phyloP scores from a whole-genome alignment of 768 basidiomycete genomes.

The Roridomyces roridus region DNA sequence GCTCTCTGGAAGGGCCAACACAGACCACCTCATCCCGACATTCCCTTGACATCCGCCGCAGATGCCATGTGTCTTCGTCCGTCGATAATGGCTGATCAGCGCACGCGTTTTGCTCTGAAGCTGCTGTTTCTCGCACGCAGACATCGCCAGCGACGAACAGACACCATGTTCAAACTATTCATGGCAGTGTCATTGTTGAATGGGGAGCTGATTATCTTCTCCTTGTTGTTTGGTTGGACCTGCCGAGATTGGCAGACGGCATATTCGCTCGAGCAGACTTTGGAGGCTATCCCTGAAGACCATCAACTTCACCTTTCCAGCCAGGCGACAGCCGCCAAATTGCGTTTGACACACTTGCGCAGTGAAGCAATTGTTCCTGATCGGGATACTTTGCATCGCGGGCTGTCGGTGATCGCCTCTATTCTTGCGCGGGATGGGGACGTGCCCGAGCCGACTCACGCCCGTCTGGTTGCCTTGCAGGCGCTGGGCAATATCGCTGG shows the following conservation, averaged over 20 bases:
- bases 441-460: slow-evolving; percentile 23
- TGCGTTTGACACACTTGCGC: slow-evolving; percentile 21
- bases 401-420: slow-evolving; percentile 41
- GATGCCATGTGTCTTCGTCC: slow-evolving; percentile 37
- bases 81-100: slow-evolving; percentile 42
- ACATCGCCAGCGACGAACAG: slow-evolving; percentile 59
- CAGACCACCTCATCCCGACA: slow-evolving; percentile 18
- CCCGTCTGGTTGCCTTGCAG: slow-evolving; percentile 52
- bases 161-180: slow-evolving; percentile 65
- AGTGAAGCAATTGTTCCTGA: slow-evolving; percentile 22
- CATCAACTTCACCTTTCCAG: slow-evolving; percentile 14
- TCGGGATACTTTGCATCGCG: slow-evolving; percentile 26
- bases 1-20: background rate
- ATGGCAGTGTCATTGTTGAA: slow-evolving; percentile 73
- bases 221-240: slow-evolving; percentile 68
- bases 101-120: slow-evolving; percentile 56
- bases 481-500: slow-evolving; percentile 64
- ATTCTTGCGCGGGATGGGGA: slow-evolving; percentile 35
- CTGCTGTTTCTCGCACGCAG: slow-evolving; percentile 61
- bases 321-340: slow-evolving; percentile 11
- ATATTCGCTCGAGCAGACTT: slow-evolving; percentile 33
- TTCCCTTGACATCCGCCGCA: slow-evolving; percentile 25
- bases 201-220: slow-evolving; percentile 80
- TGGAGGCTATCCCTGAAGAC: slow-evolving; percentile 23
- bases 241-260: slow-evolving; percentile 67